Evolutionary conservation across 768 basidiomycete genomes (phyloP), one percentile per base, ranked within the genome.

Genomic region (Tulasnella sp.): DNA sequence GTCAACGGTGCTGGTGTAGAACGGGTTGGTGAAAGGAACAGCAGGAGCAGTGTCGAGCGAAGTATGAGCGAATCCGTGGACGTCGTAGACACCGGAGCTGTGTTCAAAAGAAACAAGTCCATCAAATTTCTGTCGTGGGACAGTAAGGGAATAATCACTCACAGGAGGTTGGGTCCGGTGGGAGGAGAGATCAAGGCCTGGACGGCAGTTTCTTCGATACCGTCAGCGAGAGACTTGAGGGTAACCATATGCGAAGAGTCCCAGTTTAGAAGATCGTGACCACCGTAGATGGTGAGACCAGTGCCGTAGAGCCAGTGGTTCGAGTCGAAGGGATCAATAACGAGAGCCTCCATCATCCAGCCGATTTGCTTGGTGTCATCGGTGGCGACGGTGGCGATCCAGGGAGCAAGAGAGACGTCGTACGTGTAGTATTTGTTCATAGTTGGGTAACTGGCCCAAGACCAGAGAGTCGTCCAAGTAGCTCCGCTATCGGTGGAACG

Each of bases 291-390:
- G 4, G 92, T 92, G 20, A 86, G 78, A 44, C 92, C 92, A 22
- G 92, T 93, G n/a, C 92, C 91, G 84, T 92, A 92, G 28, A 93
- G 85, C 90, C 91, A 92, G 84, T 92, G 91, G 83, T 92, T 89
- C 0, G 90, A 91, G 83, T 93, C 90, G 83, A 92, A 91, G 0
- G 92, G 92, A 84, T 93, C 89, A 73, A 92, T 92, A 31, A 85
- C 87, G 72, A 92, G 84, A 80, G 22, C 85, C 87, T 93, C 91
- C 89, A 93, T 92, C 92, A 92, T 92, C 91, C 91, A 92, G 14
- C 92, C 91, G 73, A 92, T 89, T 81, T 82, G 79, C 79, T 83
- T 83, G 41, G 73, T 81, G 18, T 82, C 83, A 31, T 83, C 81
- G 8, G 76, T 44, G 46, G 73, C 77, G 28, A 69, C 79, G 5